A percentile compares a stretch with the other conserved stretches of the same genome.
Conservation (phyloP, 148 eudicot species). For the Linanthus parryae region DNA sequence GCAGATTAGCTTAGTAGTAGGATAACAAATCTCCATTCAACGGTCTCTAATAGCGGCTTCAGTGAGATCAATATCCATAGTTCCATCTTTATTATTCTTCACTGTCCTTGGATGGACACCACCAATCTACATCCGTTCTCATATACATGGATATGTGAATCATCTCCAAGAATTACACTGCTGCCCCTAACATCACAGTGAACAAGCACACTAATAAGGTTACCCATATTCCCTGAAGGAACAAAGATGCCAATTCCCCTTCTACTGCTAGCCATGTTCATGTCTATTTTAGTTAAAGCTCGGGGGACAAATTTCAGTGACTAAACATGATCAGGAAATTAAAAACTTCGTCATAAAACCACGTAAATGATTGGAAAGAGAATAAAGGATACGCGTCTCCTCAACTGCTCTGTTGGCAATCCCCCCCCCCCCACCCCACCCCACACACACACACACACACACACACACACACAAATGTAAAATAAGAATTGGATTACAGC, state of each 20-base stretch:
- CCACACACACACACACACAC: too few relatives aligned
- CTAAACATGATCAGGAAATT: not conserved
- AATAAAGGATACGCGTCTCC: conserved; percentile 68
- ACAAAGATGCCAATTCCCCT: too few relatives aligned
- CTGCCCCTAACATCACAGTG: conserved; percentile 94
- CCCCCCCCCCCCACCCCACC: conserved; percentile 69
- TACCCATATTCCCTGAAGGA: conserved; percentile 99
- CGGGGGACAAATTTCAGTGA: not conserved
- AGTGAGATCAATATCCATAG: conserved; percentile 74
- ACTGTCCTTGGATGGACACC: conserved; percentile 93
- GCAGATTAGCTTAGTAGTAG: conserved; percentile 82
- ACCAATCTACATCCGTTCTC: conserved; percentile 95
- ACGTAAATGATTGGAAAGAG: too few relatives aligned
- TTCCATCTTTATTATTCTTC: conserved; percentile 77
- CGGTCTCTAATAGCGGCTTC: conserved; percentile 78
- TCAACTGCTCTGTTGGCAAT: conserved; percentile 89
- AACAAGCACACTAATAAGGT: conserved; percentile 80
- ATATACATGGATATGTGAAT: conserved; percentile 76
- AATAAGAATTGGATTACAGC: too few relatives aligned
- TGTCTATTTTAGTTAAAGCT: conserved; percentile 44
- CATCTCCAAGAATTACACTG: conserved; percentile 85
- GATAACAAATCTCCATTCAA: conserved; percentile 47
- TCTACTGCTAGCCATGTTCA: conserved; percentile 94
- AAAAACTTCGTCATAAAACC: too few relatives aligned
- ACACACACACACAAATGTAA: too few relatives aligned